phyloP scores from a whole-genome alignment of 768 basidiomycete genomes.

The Paxillus ammoniavirescens region DNA sequence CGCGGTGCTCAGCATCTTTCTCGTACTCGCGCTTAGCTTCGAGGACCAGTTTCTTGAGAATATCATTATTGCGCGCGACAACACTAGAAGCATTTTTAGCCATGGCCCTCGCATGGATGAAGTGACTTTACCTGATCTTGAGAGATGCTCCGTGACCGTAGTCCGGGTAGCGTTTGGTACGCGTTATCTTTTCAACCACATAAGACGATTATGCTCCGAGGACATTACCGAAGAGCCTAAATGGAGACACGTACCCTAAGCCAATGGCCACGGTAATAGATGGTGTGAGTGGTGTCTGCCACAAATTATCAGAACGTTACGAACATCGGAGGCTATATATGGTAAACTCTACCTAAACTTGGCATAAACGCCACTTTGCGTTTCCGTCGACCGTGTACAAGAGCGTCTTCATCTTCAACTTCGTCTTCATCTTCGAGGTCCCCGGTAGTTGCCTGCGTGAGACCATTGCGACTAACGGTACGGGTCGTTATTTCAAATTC shows the following conservation, averaged over 20 bases:
- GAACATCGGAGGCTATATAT: slow-evolving; percentile 10
- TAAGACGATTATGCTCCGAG: slow-evolving; percentile 22
- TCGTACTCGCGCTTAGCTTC: slow-evolving; percentile 89
- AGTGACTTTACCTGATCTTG: slow-evolving; percentile 65
- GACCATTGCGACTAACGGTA: slow-evolving; percentile 58
- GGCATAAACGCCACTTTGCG: slow-evolving; percentile 85
- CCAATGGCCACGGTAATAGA: slow-evolving; percentile 90
- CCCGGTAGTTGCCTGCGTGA: slow-evolving; percentile 68
- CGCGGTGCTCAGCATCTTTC: slow-evolving; percentile 87
- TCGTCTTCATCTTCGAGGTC: slow-evolving; percentile 81
- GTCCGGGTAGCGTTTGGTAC: slow-evolving; percentile 74
- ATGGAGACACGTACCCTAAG: slow-evolving; percentile 54
- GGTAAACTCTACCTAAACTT: slow-evolving; percentile 59
- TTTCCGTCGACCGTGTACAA: slow-evolving; percentile 69
- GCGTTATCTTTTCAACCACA: slow-evolving; percentile 58
- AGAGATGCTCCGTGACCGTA: slow-evolving; percentile 72
- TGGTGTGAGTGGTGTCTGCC: slow-evolving; percentile 82
- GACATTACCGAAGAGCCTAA: slow-evolving; percentile 7
- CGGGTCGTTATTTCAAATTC: slow-evolving; percentile 91
- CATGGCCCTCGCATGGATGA: slow-evolving; percentile 14
- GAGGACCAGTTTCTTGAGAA: slow-evolving; percentile 81
- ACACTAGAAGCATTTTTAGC: slow-evolving; percentile 48
- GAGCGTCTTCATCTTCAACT: slow-evolving; percentile 51
- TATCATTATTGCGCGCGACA: slow-evolving; percentile 84
- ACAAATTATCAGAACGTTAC: slow-evolving; percentile 15